Base-by-base conservation (phyloP, 2,329 filamentous ascomycete genomes). In the Waltergamsia citrina region DNA sequence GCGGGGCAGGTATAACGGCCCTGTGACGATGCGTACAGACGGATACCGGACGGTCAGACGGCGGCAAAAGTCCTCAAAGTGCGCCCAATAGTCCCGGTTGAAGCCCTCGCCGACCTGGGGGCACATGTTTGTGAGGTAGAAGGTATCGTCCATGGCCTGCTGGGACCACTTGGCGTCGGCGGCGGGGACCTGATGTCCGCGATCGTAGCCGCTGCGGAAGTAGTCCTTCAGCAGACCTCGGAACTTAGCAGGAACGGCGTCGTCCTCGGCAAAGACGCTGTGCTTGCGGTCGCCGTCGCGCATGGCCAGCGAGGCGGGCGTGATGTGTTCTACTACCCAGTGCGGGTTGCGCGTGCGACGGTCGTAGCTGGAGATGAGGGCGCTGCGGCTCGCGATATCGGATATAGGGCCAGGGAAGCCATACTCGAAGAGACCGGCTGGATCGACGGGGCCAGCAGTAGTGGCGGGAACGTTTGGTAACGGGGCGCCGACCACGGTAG, bases 41-140 rank as follows among this genome's bases (percentile, higher is more conserved):
- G 90, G 88, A 53, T 95, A 98, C 35, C 67, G 71, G 30, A 67
- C 62, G 1, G 88, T 90, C 43, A 98, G 67, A 14, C 86, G 69
- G 8, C 92, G 76, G 62, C 90, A 95, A 53, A 96, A 98, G 53
- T 95, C 90, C 63, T 98, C 92, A 45, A 98, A 88, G 58, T 98
- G 92, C 24, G 92, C 84, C 92, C 92, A 98, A 73, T 98, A 98
- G 64, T 98, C 92, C 33, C 92, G 75, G 65, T 98, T 98, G 71
- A 98, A 98, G 38, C 92, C 92, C 54, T 95, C 86, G 45, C 92
- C 92, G 20, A 98, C 92, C 63, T 98, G 92, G 21, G 92, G 92
- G 53, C 88, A 94, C 88, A 98, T 98, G 65, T 98, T 98, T 53
- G 74, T 81, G 36, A 98, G 72, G 51, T 77, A 81, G 53, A 98